Conservation (phyloP, 257 asterid genomes). For the Plectranthus barbatus region DNA sequence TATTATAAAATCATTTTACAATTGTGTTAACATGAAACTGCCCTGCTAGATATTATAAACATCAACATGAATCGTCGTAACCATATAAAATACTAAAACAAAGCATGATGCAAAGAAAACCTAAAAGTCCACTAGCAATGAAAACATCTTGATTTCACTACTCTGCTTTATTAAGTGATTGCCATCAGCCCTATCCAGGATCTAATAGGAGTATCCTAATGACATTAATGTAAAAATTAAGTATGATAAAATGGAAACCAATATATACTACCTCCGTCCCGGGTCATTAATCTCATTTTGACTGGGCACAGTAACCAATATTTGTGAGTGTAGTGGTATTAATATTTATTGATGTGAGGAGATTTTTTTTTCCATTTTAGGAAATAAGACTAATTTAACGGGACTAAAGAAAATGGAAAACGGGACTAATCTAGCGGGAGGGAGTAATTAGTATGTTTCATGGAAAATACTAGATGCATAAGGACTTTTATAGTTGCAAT, state of each 20-base stretch:
- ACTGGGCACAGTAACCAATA: too few species aligned
- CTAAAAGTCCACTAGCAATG: neutral
- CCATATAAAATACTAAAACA: neutral
- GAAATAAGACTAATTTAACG: too few species aligned
- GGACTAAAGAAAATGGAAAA: too few species aligned
- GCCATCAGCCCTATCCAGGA: conserved; percentile 7
- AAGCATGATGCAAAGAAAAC: neutral
- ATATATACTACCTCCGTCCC: too few species aligned
- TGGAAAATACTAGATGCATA: neutral
- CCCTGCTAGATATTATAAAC: neutral
- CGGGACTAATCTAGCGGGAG: too few species aligned
- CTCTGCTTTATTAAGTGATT: neutral
- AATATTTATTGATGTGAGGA: too few species aligned
- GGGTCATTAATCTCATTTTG: too few species aligned
- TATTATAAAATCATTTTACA: conserved; percentile 9
- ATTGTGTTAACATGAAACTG: neutral
- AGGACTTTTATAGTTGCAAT: neutral
- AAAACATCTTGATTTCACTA: conserved; percentile 1
- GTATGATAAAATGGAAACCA: neutral
- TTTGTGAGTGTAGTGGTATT: too few species aligned
- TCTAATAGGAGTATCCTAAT: neutral
- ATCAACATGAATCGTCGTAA: conserved; percentile 6
- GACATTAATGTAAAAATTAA: conserved; percentile 1
- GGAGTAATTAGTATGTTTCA: neutral
- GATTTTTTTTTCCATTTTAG: too few species aligned